Percentiles rank a stretch among this genome's conserved stretches.
phyloP scores from a whole-genome alignment of 129 eudicot species.

The Calendula officinalis region DNA sequence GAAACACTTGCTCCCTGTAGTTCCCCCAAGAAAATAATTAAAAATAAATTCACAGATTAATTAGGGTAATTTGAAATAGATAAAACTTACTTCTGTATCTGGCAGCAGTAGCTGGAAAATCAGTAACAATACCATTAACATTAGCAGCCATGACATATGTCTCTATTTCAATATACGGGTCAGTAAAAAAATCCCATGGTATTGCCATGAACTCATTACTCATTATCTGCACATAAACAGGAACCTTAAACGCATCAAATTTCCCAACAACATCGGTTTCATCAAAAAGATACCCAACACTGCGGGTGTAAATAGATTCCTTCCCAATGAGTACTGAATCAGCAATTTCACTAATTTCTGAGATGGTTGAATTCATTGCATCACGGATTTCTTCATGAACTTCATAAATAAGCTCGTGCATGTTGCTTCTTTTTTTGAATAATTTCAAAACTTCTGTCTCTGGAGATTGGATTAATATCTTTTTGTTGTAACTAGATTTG shows the following conservation, averaged over 20 bases:
- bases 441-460: constrained; percentile 47
- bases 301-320: constrained; percentile 42
- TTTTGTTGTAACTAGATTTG: constrained; percentile 43
- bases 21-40: neutral
- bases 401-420: constrained; percentile 53
- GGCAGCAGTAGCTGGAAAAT: constrained; percentile 57
- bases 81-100: constrained; percentile 60
- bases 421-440: constrained; percentile 38
- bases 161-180: constrained; percentile 52
- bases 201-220: constrained; percentile 61
- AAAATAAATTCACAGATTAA: neutral
- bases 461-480: constrained; percentile 54
- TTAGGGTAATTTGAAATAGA: constrained; percentile 2
- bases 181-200: constrained; percentile 75
- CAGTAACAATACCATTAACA: constrained; percentile 64
- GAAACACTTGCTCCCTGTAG: constrained; percentile 63
- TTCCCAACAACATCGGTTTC: constrained; percentile 45
- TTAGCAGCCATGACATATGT: constrained; percentile 26
- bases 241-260: constrained; percentile 50
- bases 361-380: constrained; percentile 53
- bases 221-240: constrained; percentile 54
- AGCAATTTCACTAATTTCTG: constrained; percentile 52
- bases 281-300: constrained; percentile 35
- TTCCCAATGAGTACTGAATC: constrained; percentile 52
- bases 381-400: constrained; percentile 56